Percentiles rank a stretch among this genome's conserved stretches.
phyloP scores from a whole-genome alignment of 225 moss, liverwort and hornwort species.

The Ulota crispa region DNA sequence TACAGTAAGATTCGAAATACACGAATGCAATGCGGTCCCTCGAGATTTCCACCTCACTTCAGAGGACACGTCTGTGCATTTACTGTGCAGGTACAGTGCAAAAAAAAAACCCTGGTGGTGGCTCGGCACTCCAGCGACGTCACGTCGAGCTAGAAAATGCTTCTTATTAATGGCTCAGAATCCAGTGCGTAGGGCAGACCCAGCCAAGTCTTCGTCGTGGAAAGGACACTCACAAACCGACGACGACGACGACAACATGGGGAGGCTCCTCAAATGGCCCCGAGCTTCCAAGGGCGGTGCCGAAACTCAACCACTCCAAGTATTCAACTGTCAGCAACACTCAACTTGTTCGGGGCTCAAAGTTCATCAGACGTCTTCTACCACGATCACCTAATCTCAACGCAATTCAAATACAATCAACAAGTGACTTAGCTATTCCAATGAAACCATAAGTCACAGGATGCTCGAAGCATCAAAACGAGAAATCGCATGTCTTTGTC shows the following conservation, averaged over 20 bases:
- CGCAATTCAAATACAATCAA: background rate
- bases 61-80: no score
- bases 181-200: background rate
- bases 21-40: no score
- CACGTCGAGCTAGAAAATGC: slow-evolving; percentile 19
- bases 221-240: background rate
- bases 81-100: no score
- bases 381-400: no score
- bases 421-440: background rate
- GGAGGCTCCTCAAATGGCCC: background rate
- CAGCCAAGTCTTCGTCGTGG: background rate
- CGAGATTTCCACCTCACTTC: no score
- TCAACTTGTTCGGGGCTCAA: background rate
- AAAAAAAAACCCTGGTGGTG: no score
- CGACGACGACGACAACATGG: background rate
- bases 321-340: background rate
- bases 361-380: background rate
- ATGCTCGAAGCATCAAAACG: background rate
- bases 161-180: background rate
- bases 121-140: slow-evolving; percentile 10
- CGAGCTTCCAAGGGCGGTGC: background rate
- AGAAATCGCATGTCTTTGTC: background rate
- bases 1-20: no score
- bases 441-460: no score
- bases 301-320: background rate